A percentile compares a stretch with the other conserved stretches of the same genome.
Conservation (phyloP, 2,329 filamentous ascomycete species). For the Passalora sequoiae region DNA sequence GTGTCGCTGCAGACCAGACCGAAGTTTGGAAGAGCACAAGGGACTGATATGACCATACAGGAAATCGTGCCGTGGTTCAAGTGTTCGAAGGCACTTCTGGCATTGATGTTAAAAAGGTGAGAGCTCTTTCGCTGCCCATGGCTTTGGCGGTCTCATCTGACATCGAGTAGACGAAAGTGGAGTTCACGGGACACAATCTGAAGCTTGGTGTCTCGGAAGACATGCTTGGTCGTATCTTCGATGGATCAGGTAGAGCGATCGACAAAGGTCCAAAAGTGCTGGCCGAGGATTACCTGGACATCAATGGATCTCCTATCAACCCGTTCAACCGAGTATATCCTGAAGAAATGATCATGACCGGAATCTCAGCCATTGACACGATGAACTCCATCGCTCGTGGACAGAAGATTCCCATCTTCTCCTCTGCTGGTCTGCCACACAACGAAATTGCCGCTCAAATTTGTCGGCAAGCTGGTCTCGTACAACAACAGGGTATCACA, state of each 20-base stretch:
- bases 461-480: conserved; percentile 91
- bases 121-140: conserved; percentile 10
- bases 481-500: conserved; percentile 55
- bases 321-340: conserved; percentile 97
- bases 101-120: conserved; percentile 94
- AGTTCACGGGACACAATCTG: conserved; percentile 93
- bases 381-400: conserved; percentile 92
- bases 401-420: conserved; percentile 99
- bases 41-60: conserved; percentile 43
- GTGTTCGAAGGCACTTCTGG: conserved; percentile 96
- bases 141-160: conserved; percentile 7
- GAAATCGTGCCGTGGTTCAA: conserved; percentile 91
- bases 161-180: conserved; percentile 72
- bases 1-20: conserved; percentile 25
- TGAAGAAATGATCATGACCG: conserved; percentile 99
- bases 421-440: conserved; percentile 92
- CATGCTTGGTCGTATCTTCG: conserved; percentile 98
- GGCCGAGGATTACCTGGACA: conserved; percentile 96
- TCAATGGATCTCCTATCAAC: conserved; percentile 98
- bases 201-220: conserved; percentile 99
- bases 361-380: conserved; percentile 97
- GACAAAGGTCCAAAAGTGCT: conserved; percentile 98
- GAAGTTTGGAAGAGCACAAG: neutral
- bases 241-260: conserved; percentile 94
- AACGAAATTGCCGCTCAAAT: conserved; percentile 99